These are phyloP conservation scores for Nemania sp. DNA, from an alignment of 2,329 filamentous ascomycete genomes.

Conservation along the genomic window DNA sequence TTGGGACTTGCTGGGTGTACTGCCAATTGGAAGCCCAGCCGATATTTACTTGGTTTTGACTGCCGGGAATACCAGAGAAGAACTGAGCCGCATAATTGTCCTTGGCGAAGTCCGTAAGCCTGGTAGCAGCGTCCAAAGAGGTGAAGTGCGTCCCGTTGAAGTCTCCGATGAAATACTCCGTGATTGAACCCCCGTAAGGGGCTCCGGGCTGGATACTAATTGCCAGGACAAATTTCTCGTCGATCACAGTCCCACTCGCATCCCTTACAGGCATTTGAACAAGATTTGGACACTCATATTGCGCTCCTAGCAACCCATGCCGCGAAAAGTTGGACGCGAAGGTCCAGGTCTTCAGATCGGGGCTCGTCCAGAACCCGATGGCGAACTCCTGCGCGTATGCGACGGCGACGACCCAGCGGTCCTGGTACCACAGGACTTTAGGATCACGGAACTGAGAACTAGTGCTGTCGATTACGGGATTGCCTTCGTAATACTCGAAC, in stretches of 20 bases:
- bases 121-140: conserved; percentile 47
- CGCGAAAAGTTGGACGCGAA: conserved; percentile 61
- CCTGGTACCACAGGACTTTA: conserved; percentile 63
- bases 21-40: conserved; percentile 66
- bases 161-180: conserved; percentile 60
- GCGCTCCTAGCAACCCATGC: conserved; percentile 55
- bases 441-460: conserved; percentile 67
- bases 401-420: conserved; percentile 62
- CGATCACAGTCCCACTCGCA: conserved; percentile 35
- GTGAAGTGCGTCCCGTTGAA: conserved; percentile 69
- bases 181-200: conserved; percentile 59
- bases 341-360: conserved; percentile 63
- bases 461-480: conserved; percentile 63
- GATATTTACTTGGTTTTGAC: conserved; percentile 50
- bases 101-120: conserved; percentile 53
- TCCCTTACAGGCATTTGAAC: conserved; percentile 56
- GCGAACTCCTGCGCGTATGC: conserved; percentile 59
- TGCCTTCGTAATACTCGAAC: conserved; percentile 62
- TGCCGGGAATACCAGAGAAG: conserved; percentile 52
- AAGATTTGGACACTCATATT: conserved; percentile 69
- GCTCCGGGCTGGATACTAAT: conserved; percentile 63
- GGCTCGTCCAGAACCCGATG: conserved; percentile 65
- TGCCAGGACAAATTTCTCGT: conserved; percentile 51
- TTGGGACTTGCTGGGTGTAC: conserved; percentile 59
- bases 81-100: conserved; percentile 63